Evolutionary conservation across 2,329 filamentous ascomycete genomes (phyloP), one percentile per base, ranked within the genome.

Genomic region (Coniochaeta sp.): DNA sequence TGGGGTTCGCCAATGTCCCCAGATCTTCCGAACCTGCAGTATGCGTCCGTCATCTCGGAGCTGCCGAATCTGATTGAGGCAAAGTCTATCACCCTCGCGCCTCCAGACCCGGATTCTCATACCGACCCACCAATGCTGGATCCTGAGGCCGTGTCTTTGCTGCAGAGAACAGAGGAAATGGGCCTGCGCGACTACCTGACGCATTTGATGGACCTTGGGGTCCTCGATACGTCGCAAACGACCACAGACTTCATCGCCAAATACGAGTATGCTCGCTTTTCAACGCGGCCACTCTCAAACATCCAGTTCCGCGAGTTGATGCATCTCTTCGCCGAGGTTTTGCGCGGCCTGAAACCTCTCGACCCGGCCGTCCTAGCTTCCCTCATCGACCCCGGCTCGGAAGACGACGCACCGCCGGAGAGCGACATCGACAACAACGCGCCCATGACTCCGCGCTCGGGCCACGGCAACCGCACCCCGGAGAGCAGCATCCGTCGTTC

Each of bases 21-120:
- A 9, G 89, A 95, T 69, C 76, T 95, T 19, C 87, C 91, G 4
- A 86, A 91, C 68, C 75, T 98, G n/a, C 87, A 96, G 64, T 98
- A 96, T 73, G 82, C 81, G 66, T 86, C 86, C 1, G 91, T 99
- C 26, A 80, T 97, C 19, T 81, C 83, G 40, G 93, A 98, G 73
- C 80, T 99, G 26, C 91, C 93, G 1, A 89, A 96, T 69, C 81
- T 98, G 30, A 90, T 98, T 63, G 93, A 98, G 76, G 93, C 91
- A 10, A 93, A 93, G 72, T 93, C 92, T 1, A 85, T 97, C n/a
- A 92, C 90, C 0, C 82, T 96, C 40, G 91, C 89, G 0, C 91
- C 88, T 32, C 77, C 79, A 0, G 79, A 75, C 64, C 76, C 72
- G 38, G 72, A 68, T 36, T 77, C 75, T 19, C 67, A 68, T 38